phyloP scores from a whole-genome alignment of 345 rosid genomes.

The Trapa incisa region DNA sequence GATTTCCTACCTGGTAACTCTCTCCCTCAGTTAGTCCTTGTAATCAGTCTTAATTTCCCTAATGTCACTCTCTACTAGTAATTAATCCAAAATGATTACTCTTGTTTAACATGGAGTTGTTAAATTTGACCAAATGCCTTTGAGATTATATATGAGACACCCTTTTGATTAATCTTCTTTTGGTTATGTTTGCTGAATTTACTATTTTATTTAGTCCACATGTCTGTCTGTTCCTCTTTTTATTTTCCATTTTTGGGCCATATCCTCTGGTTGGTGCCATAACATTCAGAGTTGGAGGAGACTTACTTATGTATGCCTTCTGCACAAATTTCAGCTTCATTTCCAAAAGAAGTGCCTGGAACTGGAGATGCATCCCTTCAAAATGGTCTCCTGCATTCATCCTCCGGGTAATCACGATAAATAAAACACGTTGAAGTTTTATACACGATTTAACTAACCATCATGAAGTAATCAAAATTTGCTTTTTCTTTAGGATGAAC shows the following conservation, averaged over 20 bases:
- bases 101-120: not conserved
- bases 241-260: not conserved
- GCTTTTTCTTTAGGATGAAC: conserved; percentile 17
- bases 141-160: not conserved
- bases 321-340: conserved; percentile 27
- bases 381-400: conserved; percentile 44
- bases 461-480: conserved; percentile 2
- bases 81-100: not conserved
- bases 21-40: not conserved
- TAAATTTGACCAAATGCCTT: not conserved
- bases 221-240: not conserved
- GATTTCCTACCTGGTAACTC: conserved; percentile 5
- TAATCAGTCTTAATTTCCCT: no score
- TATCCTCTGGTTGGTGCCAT: not conserved
- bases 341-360: conserved; percentile 25
- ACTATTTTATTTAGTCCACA: no score
- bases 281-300: not conserved
- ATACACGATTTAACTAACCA: not conserved
- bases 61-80: not conserved
- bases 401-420: conserved; percentile 28
- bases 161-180: no score
- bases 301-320: conserved; percentile 13
- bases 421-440: not conserved
- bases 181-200: not conserved
- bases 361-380: conserved; percentile 19